These are phyloP conservation scores for Blyttiomyces sp. DNA, from an alignment of 371 early-diverging fungal species.

Conservation along the genomic window DNA sequence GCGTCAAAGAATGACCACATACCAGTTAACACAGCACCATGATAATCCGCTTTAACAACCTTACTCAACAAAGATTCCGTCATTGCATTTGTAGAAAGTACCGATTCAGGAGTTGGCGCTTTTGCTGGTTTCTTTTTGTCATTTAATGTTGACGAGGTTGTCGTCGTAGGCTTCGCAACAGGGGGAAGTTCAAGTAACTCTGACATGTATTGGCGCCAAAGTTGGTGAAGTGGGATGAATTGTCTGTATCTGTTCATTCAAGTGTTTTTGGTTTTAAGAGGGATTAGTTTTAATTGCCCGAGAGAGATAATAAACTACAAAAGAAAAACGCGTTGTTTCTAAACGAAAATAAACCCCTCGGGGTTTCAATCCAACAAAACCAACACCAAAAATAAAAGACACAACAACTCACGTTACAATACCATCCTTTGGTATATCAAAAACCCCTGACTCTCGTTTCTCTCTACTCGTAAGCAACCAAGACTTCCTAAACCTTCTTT, in stretches of 20 bases:
- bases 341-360: too few species aligned
- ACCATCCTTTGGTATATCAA: not conserved
- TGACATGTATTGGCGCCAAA: not conserved
- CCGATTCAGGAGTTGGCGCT: too few species aligned
- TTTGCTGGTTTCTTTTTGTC: not conserved
- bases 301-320: too few species aligned
- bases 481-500: not conserved
- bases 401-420: not conserved
- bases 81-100: too few species aligned
- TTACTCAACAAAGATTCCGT: too few species aligned
- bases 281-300: too few species aligned
- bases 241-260: not conserved
- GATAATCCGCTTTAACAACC: conserved; percentile 78
- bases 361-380: too few species aligned
- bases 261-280: too few species aligned
- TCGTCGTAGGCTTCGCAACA: not conserved
- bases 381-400: not conserved
- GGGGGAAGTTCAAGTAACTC: not conserved
- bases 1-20: conserved; percentile 3
- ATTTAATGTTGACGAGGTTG: not conserved
- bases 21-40: conserved; percentile 79
- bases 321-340: not conserved
- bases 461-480: not conserved
- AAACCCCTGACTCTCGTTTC: too few species aligned
- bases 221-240: not conserved